Evolutionary conservation across 805 yeast genomes (phyloP), one percentile per base, ranked within the genome.

Genomic region (Candida broadrunensis): DNA sequence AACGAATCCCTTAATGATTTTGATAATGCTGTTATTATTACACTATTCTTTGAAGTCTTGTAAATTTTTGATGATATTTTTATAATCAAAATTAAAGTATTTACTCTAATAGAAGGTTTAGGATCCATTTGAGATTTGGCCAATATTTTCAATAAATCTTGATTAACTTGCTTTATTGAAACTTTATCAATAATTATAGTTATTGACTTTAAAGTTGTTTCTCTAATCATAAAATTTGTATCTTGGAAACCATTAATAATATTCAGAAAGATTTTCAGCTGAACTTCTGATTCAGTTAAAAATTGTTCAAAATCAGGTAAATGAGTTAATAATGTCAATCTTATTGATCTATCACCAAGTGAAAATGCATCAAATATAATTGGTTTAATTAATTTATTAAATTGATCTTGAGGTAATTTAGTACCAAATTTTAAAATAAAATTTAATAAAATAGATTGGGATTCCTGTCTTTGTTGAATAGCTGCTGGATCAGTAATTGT

Each of bases 191-290:
- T 78, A 20, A 90, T 64, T 3, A 80, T 66, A 2, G 81, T 76
- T 15, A 78, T 65, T 2, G 88, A 77, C 36, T 82, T 83, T 29
- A 91, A 67, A 0, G 97, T 86, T 38, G 83, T 87, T 48, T 85
- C 85, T 47, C 97, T 70, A 31, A 91, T 79, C n/a, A 83, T 73
- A 3, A 81, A 76, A 56, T 88, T 90, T 1, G 93, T 79, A 58
- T 91, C 99, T 25, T 82, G 78, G 52, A 91, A 85, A 0, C 99
- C 98, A 14, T 84, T 80, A n/a, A 83, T 63, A 51, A 86, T 70
- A 36, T 75, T 74, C 8, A 78, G 77, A 58, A 86, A 88, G 1
- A 93, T 73, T 48, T 77, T 80, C 48, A 75, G 81, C 47, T 83
- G 83, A 3, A 90, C 76, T 23, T 84, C 88, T 33, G 74, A 61